Percentiles rank a stretch among this genome's conserved stretches.
phyloP scores from a whole-genome alignment of 164 flowering plant genomes.

The Chimonanthus salicifolius region DNA sequence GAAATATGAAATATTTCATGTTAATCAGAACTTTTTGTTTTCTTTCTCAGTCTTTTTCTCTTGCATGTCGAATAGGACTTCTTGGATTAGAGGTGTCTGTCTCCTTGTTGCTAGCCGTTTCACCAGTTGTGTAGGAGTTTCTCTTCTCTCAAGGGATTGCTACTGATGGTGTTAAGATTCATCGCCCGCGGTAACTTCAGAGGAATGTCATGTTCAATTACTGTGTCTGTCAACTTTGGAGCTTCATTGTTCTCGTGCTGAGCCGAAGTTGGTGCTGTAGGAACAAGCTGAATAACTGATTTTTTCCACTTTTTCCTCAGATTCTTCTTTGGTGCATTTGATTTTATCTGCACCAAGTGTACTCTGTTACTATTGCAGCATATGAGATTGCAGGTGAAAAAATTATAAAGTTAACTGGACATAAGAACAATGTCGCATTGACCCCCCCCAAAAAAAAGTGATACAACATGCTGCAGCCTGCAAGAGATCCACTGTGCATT shows the following conservation, averaged over 20 bases:
- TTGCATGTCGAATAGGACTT: constrained; percentile 41
- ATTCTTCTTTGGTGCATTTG: constrained; percentile 44
- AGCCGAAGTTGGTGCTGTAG: constrained; percentile 33
- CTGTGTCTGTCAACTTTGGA: constrained; percentile 23
- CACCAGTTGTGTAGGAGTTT: constrained; percentile 45
- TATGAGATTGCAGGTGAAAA: not conserved
- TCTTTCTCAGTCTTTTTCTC: constrained; percentile 61
- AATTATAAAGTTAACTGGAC: not conserved
- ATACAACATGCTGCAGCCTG: no score
- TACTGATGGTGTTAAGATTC: constrained; percentile 41
- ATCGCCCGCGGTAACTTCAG: constrained; percentile 75
- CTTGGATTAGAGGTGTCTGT: constrained; percentile 18
- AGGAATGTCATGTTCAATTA: constrained; percentile 32
- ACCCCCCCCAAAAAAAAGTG: not conserved
- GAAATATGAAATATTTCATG: not conserved
- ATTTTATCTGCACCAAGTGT: constrained; percentile 39
- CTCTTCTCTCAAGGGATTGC: constrained; percentile 59
- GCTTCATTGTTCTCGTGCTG: constrained; percentile 30
- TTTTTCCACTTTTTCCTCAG: constrained; percentile 80
- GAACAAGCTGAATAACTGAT: constrained; percentile 59
- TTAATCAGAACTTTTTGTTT: constrained; percentile 28
- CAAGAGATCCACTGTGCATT: no score
- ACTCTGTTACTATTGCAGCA: no score
- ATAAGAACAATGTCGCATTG: not conserved
- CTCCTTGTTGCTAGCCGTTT: constrained; percentile 31